phyloP scores from a whole-genome alignment of 2,329 filamentous ascomycete species.

The Xylariaceae sp. region DNA sequence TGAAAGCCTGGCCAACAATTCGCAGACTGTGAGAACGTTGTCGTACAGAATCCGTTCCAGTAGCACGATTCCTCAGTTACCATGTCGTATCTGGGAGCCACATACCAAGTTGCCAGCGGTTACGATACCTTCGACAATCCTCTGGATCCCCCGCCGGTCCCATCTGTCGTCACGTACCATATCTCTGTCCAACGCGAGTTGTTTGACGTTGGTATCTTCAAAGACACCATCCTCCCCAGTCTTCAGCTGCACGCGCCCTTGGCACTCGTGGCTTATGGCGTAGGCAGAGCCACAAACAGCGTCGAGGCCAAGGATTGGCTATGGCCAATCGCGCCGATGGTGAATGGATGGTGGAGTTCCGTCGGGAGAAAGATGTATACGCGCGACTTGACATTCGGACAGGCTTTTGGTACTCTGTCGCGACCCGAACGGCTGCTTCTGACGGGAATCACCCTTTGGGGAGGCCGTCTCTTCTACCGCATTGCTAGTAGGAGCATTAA shows the following conservation, averaged over 20 bases:
- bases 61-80: neutral
- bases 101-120: neutral
- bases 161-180: slow-evolving; percentile 15
- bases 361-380: slow-evolving; percentile 48
- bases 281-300: slow-evolving; percentile 15
- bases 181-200: slow-evolving; percentile 11
- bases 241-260: slow-evolving; percentile 15
- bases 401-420: slow-evolving; percentile 45
- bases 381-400: slow-evolving; percentile 42
- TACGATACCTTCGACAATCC: neutral
- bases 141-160: slow-evolving; percentile 11
- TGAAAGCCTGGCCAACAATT: neutral
- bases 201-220: slow-evolving; percentile 19
- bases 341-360: slow-evolving; percentile 51
- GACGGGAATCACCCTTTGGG: slow-evolving; percentile 55
- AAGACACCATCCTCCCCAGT: slow-evolving; percentile 16
- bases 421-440: slow-evolving; percentile 55
- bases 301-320: slow-evolving; percentile 58
- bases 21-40: neutral
- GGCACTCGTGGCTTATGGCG: slow-evolving; percentile 15
- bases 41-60: neutral
- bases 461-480: slow-evolving; percentile 51
- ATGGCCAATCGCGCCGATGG: slow-evolving; percentile 51
- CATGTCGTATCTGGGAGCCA: slow-evolving; percentile 10
- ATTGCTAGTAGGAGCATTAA: slow-evolving; percentile 45